Base-by-base conservation (phyloP, 2,329 filamentous ascomycete genomes). In the Rachicladosporium sp. region DNA sequence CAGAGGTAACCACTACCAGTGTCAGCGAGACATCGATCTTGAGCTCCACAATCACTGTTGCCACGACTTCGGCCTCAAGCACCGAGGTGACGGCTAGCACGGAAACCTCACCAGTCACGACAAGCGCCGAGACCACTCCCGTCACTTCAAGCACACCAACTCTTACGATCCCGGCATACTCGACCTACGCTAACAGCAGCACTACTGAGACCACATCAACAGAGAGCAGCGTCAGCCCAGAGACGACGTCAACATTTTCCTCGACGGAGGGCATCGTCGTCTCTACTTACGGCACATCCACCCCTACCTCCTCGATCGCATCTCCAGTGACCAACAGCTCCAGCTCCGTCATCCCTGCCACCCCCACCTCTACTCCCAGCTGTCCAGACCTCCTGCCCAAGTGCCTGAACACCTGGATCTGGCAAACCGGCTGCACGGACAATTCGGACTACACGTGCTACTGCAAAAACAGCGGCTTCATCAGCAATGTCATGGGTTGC, bases 331-430 rank as follows among this genome's bases (percentile, higher is more conserved):
- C 31, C 6, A 43, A 38, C 37, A 37, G 29, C 34, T 37, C 42
- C 13, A 29, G 31, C 8, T 35, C 42, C 1, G 37, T 33, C 6
- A 36, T 31, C 29, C 36, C 33, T 21, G 33, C 34, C 19, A 36
- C 37, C 8, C 33, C 37, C 7, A 33, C 37, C 3, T 33, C 30
- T 29, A 43, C 46, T 13, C 55, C 54, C 31, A 37, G 52, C 42
- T 76, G 77, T 65, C 86, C 87, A 42, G 65, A 69, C 19, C 74
- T 88, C 35, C 80, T 95, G 36, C 88, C 89, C 47, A 77, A 77
- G 57, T 96, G 89, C 70, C 68, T 96, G 65, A 91, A 89, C 74
- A 93, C 87, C 54, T 95, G 86, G 84, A 65, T 93, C 55, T 74
- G 76, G 59, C 65, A 71, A 44, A 74, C 82, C 37, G 68, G 74